Percentiles rank a stretch among this genome's conserved stretches.
Evolutionary conservation across 495 filamentous ascomycete species (phyloP).

Genomic region (Alectoria sarmentosa): DNA sequence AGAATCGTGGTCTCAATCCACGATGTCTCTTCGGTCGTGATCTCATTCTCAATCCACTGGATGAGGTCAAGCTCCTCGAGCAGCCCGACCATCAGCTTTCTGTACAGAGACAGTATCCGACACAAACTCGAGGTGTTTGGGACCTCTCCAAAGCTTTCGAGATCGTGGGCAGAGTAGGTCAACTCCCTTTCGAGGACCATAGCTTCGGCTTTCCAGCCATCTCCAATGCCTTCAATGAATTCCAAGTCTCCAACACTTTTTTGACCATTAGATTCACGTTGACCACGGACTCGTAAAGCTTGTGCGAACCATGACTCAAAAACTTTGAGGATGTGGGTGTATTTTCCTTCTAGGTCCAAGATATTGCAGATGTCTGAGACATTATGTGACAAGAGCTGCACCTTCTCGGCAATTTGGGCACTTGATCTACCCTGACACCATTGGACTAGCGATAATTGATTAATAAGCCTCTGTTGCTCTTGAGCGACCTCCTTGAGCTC

Average conservation of each 20-base stretch:
- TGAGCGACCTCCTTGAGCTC: conserved; percentile 34
- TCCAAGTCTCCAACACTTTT: conserved; percentile 17
- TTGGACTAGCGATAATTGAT: conserved; percentile 34
- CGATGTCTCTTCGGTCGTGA: conserved; percentile 35
- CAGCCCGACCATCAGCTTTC: conserved; percentile 36
- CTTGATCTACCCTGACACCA: conserved; percentile 37
- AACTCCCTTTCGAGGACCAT: conserved; percentile 34
- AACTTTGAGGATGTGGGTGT: conserved; percentile 29
- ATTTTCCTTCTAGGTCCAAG: conserved; percentile 30
- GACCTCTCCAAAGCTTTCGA: conserved; percentile 30
- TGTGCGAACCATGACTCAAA: conserved; percentile 44
- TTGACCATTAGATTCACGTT: conserved; percentile 21
- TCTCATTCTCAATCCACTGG: conserved; percentile 36
- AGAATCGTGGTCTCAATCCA: conserved; percentile 35
- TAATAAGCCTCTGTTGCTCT: conserved; percentile 35
- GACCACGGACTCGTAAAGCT: conserved; percentile 31
- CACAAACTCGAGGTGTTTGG: conserved; percentile 31
- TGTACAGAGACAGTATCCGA: conserved; percentile 30
- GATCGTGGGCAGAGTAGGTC: conserved; percentile 32
- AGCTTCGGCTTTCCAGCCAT: conserved; percentile 39
- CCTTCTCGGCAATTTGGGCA: conserved; percentile 36
- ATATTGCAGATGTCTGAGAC: conserved; percentile 40
- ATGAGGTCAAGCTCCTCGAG: conserved; percentile 40
- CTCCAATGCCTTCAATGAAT: conserved; percentile 40
- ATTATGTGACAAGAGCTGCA: conserved; percentile 39